phyloP scores from a whole-genome alignment of 2,329 filamentous ascomycete species.

The Alternaria panax region DNA sequence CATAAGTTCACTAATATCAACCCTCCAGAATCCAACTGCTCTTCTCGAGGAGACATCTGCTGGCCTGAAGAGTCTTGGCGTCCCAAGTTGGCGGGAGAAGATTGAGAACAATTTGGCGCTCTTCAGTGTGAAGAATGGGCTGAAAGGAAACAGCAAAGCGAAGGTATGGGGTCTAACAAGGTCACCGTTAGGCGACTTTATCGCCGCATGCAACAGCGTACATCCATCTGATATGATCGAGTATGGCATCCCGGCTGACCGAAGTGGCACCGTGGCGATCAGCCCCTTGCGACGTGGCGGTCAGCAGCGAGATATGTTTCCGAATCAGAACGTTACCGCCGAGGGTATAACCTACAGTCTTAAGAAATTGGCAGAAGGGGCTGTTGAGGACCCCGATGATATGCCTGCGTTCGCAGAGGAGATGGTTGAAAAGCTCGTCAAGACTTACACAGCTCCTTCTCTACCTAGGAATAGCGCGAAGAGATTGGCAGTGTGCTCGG shows the following conservation, averaged over 20 bases:
- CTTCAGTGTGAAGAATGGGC: conserved; percentile 60
- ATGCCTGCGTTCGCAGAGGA: conserved; percentile 31
- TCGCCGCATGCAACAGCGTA: conserved; percentile 59
- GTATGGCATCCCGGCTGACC: conserved; percentile 59
- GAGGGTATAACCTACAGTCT: conserved; percentile 46
- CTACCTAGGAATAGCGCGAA: background rate
- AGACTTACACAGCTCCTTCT: conserved; percentile 17
- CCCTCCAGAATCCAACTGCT: conserved; percentile 41
- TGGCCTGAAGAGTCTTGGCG: conserved; percentile 11
- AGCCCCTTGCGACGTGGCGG: conserved; percentile 31
- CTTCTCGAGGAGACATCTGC: conserved; percentile 35
- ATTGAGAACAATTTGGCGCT: conserved; percentile 47
- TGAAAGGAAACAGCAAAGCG: conserved; percentile 58
- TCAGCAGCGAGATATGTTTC: conserved; percentile 27
- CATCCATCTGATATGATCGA: conserved; percentile 66
- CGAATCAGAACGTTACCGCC: conserved; percentile 30
- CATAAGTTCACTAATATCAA: conserved; percentile 49
- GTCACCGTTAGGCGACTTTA: conserved; percentile 56
- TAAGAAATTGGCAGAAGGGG: conserved; percentile 44
- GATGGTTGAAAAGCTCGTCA: conserved; percentile 30
- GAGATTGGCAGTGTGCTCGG: background rate
- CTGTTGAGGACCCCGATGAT: conserved; percentile 35
- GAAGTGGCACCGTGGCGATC: conserved; percentile 51
- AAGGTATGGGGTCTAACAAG: conserved; percentile 62
- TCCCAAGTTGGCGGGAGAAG: conserved; percentile 52